Evolutionary conservation across 306 rosid species (phyloP).

Genomic region (Malus sylvestris): DNA sequence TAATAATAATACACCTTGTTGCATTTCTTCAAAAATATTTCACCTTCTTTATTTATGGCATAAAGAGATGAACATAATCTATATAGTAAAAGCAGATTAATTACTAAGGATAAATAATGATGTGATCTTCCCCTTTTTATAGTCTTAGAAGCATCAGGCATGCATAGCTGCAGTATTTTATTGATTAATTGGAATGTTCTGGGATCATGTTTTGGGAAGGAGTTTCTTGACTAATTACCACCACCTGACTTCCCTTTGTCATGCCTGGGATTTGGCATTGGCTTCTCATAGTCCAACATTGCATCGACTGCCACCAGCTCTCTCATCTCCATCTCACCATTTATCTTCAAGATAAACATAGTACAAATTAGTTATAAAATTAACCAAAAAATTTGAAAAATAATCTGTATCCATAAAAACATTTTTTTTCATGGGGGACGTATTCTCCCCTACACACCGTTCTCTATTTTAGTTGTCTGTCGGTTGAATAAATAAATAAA

Average conservation of each 20-base stretch:
- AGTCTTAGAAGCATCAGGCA: background rate
- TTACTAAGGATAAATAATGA: background rate
- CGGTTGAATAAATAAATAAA: background rate
- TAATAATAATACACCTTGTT: background rate
- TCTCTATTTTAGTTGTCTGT: background rate
- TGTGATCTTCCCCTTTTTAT: background rate
- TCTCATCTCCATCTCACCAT: slow-evolving; percentile 1
- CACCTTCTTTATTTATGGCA: background rate
- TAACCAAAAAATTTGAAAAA: background rate
- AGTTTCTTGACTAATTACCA: background rate
- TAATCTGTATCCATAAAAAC: background rate
- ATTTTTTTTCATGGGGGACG: background rate
- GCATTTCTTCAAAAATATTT: background rate
- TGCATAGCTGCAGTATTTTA: background rate
- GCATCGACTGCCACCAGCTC: slow-evolving; percentile 4
- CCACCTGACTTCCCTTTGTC: slow-evolving; percentile 16
- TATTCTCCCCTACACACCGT: background rate
- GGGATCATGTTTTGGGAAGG: background rate
- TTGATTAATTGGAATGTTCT: background rate
- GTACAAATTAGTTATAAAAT: background rate
- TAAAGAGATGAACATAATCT: background rate
- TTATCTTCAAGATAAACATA: slow-evolving; percentile 2
- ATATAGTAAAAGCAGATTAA: background rate
- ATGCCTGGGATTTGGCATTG: slow-evolving; percentile 16
- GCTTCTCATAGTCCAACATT: slow-evolving; percentile 10